A percentile compares a stretch with the other conserved stretches of the same genome.
phyloP scores from a whole-genome alignment of 345 rosid genomes.

The Limnanthes douglasii region DNA sequence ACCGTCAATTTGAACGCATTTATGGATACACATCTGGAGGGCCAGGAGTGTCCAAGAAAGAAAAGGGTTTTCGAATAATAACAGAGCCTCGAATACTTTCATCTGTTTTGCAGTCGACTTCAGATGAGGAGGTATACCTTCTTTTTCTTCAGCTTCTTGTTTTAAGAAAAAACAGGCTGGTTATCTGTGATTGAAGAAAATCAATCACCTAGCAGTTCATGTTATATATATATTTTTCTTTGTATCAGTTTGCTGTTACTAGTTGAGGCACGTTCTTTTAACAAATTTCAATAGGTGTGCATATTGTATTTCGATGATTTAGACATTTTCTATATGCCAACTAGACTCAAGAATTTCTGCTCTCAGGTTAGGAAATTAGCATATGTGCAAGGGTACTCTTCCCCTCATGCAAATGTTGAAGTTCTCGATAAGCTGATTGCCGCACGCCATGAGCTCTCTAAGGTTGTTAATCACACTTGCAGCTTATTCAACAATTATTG shows the following conservation, averaged over 20 bases:
- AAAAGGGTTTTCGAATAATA: slow-evolving; percentile 49
- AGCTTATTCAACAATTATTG: background rate
- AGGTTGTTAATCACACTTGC: slow-evolving; percentile 24
- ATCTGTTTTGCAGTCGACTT: slow-evolving; percentile 57
- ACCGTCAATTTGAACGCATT: slow-evolving; percentile 46
- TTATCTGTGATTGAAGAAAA: too few species aligned
- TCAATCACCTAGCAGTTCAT: too few species aligned
- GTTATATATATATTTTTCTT: too few species aligned
- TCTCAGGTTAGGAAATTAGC: slow-evolving; percentile 70
- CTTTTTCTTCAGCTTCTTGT: background rate
- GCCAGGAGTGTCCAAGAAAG: slow-evolving; percentile 23
- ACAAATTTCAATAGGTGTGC: too few species aligned
- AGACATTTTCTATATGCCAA: too few species aligned
- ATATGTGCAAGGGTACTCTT: slow-evolving; percentile 63
- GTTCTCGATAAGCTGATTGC: slow-evolving; percentile 66
- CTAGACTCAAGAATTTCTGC: slow-evolving; percentile 3
- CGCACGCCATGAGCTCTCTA: slow-evolving; percentile 79
- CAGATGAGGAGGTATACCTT: slow-evolving; percentile 59
- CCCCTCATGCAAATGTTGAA: slow-evolving; percentile 56
- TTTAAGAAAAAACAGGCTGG: too few species aligned
- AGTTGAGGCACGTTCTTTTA: too few species aligned
- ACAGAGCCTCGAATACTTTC: slow-evolving; percentile 51
- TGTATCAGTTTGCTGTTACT: too few species aligned
- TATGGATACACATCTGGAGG: slow-evolving; percentile 17
- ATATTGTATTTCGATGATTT: too few species aligned